Base-by-base conservation (phyloP, 2,329 filamentous ascomycete species). In the Aspergillus pseudonomiae region DNA sequence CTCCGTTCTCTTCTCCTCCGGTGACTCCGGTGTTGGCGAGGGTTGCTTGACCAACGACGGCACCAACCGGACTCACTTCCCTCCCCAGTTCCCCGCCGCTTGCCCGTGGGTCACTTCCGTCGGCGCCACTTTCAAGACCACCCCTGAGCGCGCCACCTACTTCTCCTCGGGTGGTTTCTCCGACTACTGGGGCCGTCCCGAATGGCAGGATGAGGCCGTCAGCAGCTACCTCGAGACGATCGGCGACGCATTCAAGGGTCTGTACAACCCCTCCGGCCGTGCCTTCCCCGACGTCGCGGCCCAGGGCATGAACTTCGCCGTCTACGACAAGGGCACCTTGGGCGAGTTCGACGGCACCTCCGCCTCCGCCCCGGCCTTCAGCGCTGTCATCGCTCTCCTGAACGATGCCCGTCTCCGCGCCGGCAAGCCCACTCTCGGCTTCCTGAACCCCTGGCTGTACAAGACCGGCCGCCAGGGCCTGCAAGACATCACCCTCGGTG, bases 401-500 rank as follows among this genome's bases (percentile, higher is more conserved):
- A 91, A 91, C 68, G 88, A 90, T 68, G 86, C 84, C 0, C 78
- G 86, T 39, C 74, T 89, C 21, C 75, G 80, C 0, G 77, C 75
- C 7, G 84, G 84, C 6, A 82, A 84, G 70, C 71, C 81, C 0
- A 74, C 80, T 0, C 75, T 89, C 50, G 87, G 87, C 0, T 89
- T 86, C 77, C 65, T 89, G 54, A 89, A 89, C 69, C 86, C 86
- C 0, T 88, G 85, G 84, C 71, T 89, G 6, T 89, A 89, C 70
- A 73, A 73, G 28, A 69, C 70, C 24, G 82, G 76, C 4, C 70
- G 73, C 62, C 66, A 73, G 10, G 81, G 77, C 2, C 69, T 85
- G 53, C 85, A 79, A 34, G 83, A 85, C 64, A 82, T 85, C 59
- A 78, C 78, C 3, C 63, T 74, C 12, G 83, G 83, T 19, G 81